Conservation (phyloP, 139 green algal genomes). For the Closterium sp. region DNA sequence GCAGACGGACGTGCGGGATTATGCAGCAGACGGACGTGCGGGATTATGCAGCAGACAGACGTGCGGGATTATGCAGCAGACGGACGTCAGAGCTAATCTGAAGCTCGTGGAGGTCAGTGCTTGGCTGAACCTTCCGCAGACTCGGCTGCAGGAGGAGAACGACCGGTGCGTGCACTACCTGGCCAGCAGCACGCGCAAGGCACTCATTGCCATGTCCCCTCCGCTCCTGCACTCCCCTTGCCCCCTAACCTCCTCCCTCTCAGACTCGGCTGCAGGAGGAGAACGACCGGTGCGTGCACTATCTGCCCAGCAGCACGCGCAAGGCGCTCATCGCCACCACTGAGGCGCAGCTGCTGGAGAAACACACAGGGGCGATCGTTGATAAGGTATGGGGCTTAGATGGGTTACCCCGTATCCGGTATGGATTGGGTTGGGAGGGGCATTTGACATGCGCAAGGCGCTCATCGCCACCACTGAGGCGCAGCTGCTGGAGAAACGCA, state of each 20-base stretch:
- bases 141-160: not conserved
- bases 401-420: too few species aligned
- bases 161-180: not conserved
- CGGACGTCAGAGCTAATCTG: slow-evolving; percentile 49
- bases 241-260: not conserved
- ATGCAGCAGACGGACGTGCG: slow-evolving; percentile 70
- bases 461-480: slow-evolving; percentile 75
- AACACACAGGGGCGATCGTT: slow-evolving; percentile 66
- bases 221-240: not conserved
- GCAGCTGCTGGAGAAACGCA: slow-evolving; percentile 73
- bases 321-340: slow-evolving; percentile 71
- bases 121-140: not conserved
- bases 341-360: slow-evolving; percentile 75
- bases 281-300: slow-evolving; percentile 75
- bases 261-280: slow-evolving; percentile 85
- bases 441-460: slow-evolving; percentile 68
- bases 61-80: not conserved
- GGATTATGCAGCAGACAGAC: slow-evolving; percentile 62
- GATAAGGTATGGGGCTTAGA: slow-evolving; percentile 52
- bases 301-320: slow-evolving; percentile 70
- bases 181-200: not conserved
- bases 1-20: slow-evolving; percentile 64
- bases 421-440: too few species aligned
- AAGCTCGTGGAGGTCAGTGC: slow-evolving; percentile 75
- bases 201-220: not conserved